Percentiles rank a stretch among this genome's conserved stretches.
Conservation (phyloP, 306 rosid genomes). For the Citrullus amarus region DNA sequence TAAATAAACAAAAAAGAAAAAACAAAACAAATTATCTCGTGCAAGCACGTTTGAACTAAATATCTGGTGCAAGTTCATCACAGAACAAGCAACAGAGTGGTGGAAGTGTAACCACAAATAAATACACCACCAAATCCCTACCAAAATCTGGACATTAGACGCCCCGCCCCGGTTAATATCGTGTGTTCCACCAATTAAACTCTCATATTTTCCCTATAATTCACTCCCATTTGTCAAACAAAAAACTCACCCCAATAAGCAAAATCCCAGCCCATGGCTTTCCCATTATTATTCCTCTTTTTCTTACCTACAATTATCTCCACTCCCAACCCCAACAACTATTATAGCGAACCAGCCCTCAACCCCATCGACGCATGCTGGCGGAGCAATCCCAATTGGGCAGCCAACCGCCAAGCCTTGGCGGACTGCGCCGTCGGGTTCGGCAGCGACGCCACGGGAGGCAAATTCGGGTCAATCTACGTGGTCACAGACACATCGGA, state of each 20-base stretch:
- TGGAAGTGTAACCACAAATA: not conserved
- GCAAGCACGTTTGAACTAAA: not conserved
- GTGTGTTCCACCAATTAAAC: conserved; percentile 5
- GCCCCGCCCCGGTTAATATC: not conserved
- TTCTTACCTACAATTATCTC: not conserved
- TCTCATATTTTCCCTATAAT: not conserved
- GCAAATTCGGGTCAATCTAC: conserved; percentile 45
- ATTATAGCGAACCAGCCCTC: not conserved
- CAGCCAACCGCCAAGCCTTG: conserved; percentile 36
- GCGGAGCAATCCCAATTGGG: conserved; percentile 51
- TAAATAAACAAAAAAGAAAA: not conserved
- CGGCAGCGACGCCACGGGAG: conserved; percentile 62
- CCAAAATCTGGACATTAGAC: not conserved
- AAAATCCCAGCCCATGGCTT: not conserved
- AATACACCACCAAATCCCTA: not conserved
- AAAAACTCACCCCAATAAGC: not conserved
- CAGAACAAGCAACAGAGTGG: not conserved
- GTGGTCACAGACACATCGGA: conserved; percentile 49
- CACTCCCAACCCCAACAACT: not conserved
- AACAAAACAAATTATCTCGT: not conserved
- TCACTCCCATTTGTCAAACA: not conserved
- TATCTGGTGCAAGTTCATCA: too few species aligned
- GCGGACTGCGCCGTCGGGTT: conserved; percentile 62
- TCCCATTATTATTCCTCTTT: not conserved
- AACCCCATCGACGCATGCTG: conserved; percentile 71